phyloP scores from a whole-genome alignment of 352 stramenopile species.

The Peronospora farinosa region DNA sequence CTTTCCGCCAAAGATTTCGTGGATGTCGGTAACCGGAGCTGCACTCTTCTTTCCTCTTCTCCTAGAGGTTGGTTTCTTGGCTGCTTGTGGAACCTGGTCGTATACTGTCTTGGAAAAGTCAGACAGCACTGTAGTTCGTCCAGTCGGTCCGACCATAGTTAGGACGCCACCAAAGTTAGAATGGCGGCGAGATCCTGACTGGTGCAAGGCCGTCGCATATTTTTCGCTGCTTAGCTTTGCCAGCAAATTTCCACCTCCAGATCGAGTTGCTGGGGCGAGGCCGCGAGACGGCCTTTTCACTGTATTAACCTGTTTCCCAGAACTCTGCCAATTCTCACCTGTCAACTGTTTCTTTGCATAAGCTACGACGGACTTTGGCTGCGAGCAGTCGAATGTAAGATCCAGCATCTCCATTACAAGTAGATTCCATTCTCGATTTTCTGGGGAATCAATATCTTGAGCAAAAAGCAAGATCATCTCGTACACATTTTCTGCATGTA shows the following conservation, averaged over 20 bases:
- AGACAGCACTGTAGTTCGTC: conserved; percentile 57
- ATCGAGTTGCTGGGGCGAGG: background rate
- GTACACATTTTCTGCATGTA: conserved; percentile 81
- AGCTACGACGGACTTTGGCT: conserved; percentile 57
- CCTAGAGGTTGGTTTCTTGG: conserved; percentile 53
- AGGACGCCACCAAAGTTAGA: conserved; percentile 87
- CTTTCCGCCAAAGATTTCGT: conserved; percentile 71
- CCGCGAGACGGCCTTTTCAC: background rate
- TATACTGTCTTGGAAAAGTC: conserved; percentile 71
- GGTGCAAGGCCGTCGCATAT: conserved; percentile 27
- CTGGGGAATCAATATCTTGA: conserved; percentile 76
- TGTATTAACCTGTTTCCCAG: conserved; percentile 1
- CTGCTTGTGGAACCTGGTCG: conserved; percentile 58
- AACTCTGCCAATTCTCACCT: background rate
- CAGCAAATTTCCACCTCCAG: conserved; percentile 29
- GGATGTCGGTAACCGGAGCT: conserved; percentile 53
- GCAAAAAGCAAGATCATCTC: conserved; percentile 85
- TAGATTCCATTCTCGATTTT: conserved; percentile 85
- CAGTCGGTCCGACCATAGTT: conserved; percentile 66
- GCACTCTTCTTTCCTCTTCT: conserved; percentile 42
- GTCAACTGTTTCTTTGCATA: conserved; percentile 41
- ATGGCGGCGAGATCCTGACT: conserved; percentile 48
- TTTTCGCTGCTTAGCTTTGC: conserved; percentile 53
- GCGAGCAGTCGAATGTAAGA: conserved; percentile 64
- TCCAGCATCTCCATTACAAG: conserved; percentile 87